Evolutionary conservation across 176 grass and related monocot genomes (phyloP).

Genomic region (Bolboschoenus planiculmis): DNA sequence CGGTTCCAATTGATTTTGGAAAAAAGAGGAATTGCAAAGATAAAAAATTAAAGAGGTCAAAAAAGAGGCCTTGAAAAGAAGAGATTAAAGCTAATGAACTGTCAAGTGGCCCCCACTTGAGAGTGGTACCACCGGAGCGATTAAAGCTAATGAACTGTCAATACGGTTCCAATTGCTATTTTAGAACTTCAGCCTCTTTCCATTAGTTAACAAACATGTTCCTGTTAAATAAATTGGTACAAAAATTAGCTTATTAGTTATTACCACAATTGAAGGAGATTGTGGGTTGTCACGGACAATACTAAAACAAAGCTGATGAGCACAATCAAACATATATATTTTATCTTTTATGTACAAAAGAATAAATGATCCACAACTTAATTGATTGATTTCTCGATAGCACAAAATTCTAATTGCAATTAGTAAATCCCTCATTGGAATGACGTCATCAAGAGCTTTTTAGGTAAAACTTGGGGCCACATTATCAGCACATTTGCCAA

Average conservation of each 20-base stretch:
- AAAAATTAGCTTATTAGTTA: background rate
- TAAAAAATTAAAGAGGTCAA: constrained; percentile 8
- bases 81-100: constrained; percentile 26
- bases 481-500: background rate
- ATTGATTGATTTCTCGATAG: background rate
- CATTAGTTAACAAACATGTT: background rate
- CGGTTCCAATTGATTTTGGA: background rate
- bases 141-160: background rate
- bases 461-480: background rate
- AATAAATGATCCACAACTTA: background rate
- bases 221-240: background rate
- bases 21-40: background rate
- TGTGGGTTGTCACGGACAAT: background rate
- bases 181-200: background rate
- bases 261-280: background rate
- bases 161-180: too few species aligned
- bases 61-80: background rate
- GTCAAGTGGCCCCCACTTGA: background rate
- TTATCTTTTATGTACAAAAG: background rate
- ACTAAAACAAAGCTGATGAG: background rate
- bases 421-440: background rate
- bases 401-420: background rate
- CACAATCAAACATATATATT: background rate
- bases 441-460: background rate
- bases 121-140: background rate